phyloP scores from a whole-genome alignment of 2,329 filamentous ascomycete genomes.

The Aspergillus sp. region DNA sequence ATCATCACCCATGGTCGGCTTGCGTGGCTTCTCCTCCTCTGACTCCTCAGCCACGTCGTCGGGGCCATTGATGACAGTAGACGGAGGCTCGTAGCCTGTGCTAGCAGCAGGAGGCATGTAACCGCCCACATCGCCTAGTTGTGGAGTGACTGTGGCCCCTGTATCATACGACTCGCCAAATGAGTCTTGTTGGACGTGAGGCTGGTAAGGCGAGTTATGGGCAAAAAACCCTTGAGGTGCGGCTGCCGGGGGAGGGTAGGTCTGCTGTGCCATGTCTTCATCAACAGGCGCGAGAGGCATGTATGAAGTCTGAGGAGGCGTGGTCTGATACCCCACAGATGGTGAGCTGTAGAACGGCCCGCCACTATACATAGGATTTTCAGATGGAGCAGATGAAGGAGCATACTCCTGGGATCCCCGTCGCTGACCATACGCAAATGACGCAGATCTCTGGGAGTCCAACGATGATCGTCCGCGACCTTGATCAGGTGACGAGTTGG shows the following conservation, averaged over 20 bases:
- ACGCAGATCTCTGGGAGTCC: constrained; percentile 50
- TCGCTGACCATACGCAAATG: constrained; percentile 42
- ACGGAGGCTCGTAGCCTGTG: constrained; percentile 44
- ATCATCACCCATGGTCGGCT: constrained; percentile 80
- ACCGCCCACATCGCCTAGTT: constrained; percentile 32
- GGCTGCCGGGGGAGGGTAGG: constrained; percentile 24
- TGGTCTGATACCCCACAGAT: constrained; percentile 40
- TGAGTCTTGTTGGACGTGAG: constrained; percentile 21
- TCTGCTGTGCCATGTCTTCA: constrained; percentile 38
- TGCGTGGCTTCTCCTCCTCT: constrained; percentile 65
- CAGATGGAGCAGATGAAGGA: constrained; percentile 38
- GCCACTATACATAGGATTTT: constrained; percentile 39
- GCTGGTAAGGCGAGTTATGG: constrained; percentile 36
- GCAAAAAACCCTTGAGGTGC: constrained; percentile 30
- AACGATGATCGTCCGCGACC: constrained; percentile 55
- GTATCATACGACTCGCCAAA: constrained; percentile 30
- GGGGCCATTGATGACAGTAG: constrained; percentile 40
- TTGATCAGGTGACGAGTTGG: constrained; percentile 58
- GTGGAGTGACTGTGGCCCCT: constrained; percentile 26
- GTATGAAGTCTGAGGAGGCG: constrained; percentile 44
- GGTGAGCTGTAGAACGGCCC: constrained; percentile 39
- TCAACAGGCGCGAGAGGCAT: constrained; percentile 47
- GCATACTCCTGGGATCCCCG: constrained; percentile 44
- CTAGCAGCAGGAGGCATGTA: constrained; percentile 40
- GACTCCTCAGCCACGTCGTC: constrained; percentile 57